Conservation (phyloP, 1,139 yeast species). For the Suhomyces yuchorum region DNA sequence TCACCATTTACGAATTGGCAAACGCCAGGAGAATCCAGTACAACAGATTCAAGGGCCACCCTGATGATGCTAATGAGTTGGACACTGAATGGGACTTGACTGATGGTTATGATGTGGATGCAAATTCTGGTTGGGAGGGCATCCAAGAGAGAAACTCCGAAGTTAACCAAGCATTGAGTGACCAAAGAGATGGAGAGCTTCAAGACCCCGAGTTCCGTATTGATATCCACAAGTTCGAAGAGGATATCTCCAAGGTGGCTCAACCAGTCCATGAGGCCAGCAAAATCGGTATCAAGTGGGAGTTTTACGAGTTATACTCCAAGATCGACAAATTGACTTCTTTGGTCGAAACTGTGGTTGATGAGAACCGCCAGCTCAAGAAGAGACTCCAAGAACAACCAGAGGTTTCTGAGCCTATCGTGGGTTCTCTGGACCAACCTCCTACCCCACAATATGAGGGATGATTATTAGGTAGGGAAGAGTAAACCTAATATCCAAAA, state of each 20-base stretch:
- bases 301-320: slow-evolving; percentile 55
- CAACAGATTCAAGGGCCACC: slow-evolving; percentile 63
- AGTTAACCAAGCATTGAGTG: slow-evolving; percentile 40
- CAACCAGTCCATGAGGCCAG: slow-evolving; percentile 63
- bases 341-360: slow-evolving; percentile 44
- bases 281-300: slow-evolving; percentile 65
- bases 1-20: slow-evolving; percentile 63
- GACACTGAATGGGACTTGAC: slow-evolving; percentile 83
- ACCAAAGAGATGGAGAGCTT: slow-evolving; percentile 64
- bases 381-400: slow-evolving; percentile 8
- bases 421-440: not conserved
- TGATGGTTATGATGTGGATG: slow-evolving; percentile 65
- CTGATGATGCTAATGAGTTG: slow-evolving; percentile 80
- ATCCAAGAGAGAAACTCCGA: slow-evolving; percentile 43
- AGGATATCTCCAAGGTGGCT: slow-evolving; percentile 46
- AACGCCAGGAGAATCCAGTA: slow-evolving; percentile 71
- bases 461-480: not conserved
- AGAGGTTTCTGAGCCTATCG: not conserved
- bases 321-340: slow-evolving; percentile 49
- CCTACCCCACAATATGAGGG: slow-evolving; percentile 5
- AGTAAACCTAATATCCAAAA: not conserved
- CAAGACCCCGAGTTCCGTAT: slow-evolving; percentile 71
- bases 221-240: slow-evolving; percentile 50
- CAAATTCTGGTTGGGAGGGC: slow-evolving; percentile 38
- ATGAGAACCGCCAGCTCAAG: slow-evolving; percentile 44